Evolutionary conservation across 495 filamentous ascomycete species (phyloP).

Genomic region (Lasiosphaeriaceae sp.): DNA sequence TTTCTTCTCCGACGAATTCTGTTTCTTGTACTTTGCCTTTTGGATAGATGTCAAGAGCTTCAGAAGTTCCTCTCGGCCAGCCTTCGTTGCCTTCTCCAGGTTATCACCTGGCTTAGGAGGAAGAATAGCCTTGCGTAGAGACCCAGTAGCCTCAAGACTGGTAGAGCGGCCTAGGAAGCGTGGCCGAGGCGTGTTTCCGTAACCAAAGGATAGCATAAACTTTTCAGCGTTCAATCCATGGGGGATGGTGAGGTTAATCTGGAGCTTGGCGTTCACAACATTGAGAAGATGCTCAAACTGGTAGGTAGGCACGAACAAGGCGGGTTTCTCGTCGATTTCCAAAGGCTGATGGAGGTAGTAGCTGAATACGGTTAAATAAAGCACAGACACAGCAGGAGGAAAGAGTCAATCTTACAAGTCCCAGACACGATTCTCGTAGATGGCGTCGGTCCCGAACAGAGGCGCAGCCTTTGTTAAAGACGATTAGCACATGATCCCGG

Average conservation of each 20-base stretch:
- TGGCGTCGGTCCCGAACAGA: constrained; percentile 57
- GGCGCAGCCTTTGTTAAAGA: constrained; percentile 45
- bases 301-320: constrained; percentile 59
- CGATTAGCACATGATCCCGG: constrained; percentile 3
- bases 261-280: constrained; percentile 53
- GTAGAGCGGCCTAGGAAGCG: constrained; percentile 58
- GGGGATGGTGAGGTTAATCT: constrained; percentile 48
- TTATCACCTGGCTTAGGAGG: constrained; percentile 15
- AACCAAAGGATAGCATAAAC: constrained; percentile 55
- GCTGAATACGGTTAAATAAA: constrained; percentile 33
- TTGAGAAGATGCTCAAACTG: constrained; percentile 59
- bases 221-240: constrained; percentile 36
- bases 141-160: constrained; percentile 28
- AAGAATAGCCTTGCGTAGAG: constrained; percentile 28
- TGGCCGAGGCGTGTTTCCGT: constrained; percentile 55
- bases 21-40: constrained; percentile 18
- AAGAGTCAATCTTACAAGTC: constrained; percentile 59
- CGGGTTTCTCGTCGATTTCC: constrained; percentile 38
- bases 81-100: constrained; percentile 9
- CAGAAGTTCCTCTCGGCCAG: constrained; percentile 13
- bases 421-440: constrained; percentile 53
- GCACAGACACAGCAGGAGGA: background rate
- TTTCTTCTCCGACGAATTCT: constrained; percentile 41
- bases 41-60: constrained; percentile 2
- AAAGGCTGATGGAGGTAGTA: constrained; percentile 62